These are phyloP conservation scores for Chalciporus piperatus DNA, from an alignment of 768 basidiomycete species.

Conservation along the genomic window DNA sequence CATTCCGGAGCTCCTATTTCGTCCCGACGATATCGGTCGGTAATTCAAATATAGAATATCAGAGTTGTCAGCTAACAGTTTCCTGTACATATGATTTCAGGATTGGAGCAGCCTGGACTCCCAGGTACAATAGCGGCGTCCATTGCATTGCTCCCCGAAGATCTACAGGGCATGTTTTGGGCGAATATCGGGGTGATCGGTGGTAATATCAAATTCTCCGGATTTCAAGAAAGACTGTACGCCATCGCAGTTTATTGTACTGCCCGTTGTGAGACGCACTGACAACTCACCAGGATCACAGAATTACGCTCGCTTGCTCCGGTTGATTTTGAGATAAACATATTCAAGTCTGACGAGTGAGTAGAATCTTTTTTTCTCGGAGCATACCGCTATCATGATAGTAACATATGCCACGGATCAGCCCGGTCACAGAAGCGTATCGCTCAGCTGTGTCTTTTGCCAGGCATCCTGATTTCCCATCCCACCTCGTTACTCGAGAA, in stretches of 20 bases:
- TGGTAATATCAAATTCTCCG: constrained; percentile 73
- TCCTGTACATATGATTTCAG: constrained; percentile 34
- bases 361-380: constrained; percentile 28
- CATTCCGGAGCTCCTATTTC: constrained; percentile 91
- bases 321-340: constrained; percentile 69
- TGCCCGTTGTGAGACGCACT: constrained; percentile 15
- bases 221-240: constrained; percentile 75
- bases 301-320: constrained; percentile 83
- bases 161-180: constrained; percentile 94
- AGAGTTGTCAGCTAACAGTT: constrained; percentile 6
- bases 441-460: constrained; percentile 59
- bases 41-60: constrained; percentile 14
- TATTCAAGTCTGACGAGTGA: constrained; percentile 74
- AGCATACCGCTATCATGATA: not conserved
- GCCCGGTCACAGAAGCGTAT: constrained; percentile 68
- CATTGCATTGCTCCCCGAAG: constrained; percentile 72
- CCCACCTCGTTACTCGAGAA: constrained; percentile 62
- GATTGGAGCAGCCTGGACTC: constrained; percentile 79
- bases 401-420: constrained; percentile 31
- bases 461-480: constrained; percentile 46
- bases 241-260: constrained; percentile 27
- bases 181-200: constrained; percentile 89
- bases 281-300: constrained; percentile 45
- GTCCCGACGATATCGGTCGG: constrained; percentile 85
- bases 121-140: constrained; percentile 71